Conservation (phyloP, 495 filamentous ascomycete genomes). For the Hypoxylon lenormandii region DNA sequence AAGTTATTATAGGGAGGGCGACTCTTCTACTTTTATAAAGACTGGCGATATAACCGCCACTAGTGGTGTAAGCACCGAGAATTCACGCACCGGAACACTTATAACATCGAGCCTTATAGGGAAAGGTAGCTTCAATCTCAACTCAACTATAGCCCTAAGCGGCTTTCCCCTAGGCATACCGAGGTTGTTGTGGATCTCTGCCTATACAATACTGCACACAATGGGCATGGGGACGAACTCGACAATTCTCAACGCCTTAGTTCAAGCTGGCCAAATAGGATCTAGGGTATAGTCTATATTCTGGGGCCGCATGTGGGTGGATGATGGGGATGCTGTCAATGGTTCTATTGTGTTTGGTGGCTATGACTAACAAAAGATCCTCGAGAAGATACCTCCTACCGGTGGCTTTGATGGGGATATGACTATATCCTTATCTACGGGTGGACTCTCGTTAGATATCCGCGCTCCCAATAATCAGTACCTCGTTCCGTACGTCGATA, state of each 20-base stretch:
- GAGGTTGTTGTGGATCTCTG: constrained; percentile 27
- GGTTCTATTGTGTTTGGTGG: constrained; percentile 60
- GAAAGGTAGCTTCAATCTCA: constrained; percentile 1
- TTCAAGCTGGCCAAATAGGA: constrained; percentile 51
- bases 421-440: constrained; percentile 37
- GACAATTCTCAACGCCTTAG: constrained; percentile 54
- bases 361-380: constrained; percentile 59
- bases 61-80: constrained; percentile 35
- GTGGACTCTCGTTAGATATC: constrained; percentile 38
- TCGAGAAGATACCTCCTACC: constrained; percentile 36
- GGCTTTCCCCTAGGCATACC: constrained; percentile 41
- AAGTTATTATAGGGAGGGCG: constrained; percentile 20
- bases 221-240: constrained; percentile 58
- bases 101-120: constrained; percentile 31
- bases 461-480: constrained; percentile 54
- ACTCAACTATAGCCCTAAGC: constrained; percentile 4
- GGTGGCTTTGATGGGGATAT: constrained; percentile 38
- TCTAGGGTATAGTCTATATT: constrained; percentile 58
- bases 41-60: constrained; percentile 25
- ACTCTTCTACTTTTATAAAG: constrained; percentile 35
- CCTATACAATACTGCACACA: constrained; percentile 38
- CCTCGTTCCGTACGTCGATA: constrained; percentile 49
- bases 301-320: constrained; percentile 58
- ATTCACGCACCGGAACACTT: constrained; percentile 32
- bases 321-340: constrained; percentile 47